Evolutionary conservation across 2,329 filamentous ascomycete genomes (phyloP).

Genomic region (Pestalotiopsis fici): DNA sequence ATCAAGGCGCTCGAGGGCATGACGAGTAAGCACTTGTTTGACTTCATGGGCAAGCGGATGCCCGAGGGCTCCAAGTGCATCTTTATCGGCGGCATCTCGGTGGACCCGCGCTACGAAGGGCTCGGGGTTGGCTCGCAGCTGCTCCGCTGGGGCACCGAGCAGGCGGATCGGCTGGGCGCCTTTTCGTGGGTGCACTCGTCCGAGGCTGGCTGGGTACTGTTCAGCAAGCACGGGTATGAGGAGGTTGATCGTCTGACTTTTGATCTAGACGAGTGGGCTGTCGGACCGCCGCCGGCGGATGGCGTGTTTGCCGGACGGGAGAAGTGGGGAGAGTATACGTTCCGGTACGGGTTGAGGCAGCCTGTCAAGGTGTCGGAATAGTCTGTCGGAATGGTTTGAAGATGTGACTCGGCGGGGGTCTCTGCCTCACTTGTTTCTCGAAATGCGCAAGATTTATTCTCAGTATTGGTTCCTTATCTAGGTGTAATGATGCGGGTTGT

Average conservation of each 20-base stretch:
- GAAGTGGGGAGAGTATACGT: not conserved
- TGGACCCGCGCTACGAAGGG: conserved; percentile 30
- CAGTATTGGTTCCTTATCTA: too few species aligned
- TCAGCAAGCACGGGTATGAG: conserved; percentile 26
- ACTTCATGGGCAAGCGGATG: conserved; percentile 27
- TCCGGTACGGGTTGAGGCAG: conserved; percentile 5
- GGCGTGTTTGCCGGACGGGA: not conserved
- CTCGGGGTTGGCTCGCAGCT: conserved; percentile 33
- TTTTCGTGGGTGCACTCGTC: conserved; percentile 37
- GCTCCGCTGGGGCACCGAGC: conserved; percentile 31
- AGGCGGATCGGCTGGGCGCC: conserved; percentile 26
- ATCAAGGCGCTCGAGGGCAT: conserved; percentile 29
- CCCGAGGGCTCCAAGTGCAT: conserved; percentile 27
- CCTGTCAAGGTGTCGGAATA: not conserved
- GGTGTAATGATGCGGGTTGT: too few species aligned
- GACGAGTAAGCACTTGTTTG: conserved; percentile 29
- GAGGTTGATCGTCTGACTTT: conserved; percentile 11
- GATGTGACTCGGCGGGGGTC: too few species aligned
- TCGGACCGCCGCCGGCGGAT: not conserved
- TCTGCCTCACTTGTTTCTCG: not conserved
- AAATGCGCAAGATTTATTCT: not conserved
- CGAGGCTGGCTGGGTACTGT: conserved; percentile 28
- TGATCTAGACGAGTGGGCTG: conserved; percentile 11
- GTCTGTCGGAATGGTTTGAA: not conserved
- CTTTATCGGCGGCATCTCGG: conserved; percentile 34